A percentile compares a stretch with the other conserved stretches of the same genome.
Conservation (phyloP, 495 filamentous ascomycete genomes). For the Aspergillus conjunctus region DNA sequence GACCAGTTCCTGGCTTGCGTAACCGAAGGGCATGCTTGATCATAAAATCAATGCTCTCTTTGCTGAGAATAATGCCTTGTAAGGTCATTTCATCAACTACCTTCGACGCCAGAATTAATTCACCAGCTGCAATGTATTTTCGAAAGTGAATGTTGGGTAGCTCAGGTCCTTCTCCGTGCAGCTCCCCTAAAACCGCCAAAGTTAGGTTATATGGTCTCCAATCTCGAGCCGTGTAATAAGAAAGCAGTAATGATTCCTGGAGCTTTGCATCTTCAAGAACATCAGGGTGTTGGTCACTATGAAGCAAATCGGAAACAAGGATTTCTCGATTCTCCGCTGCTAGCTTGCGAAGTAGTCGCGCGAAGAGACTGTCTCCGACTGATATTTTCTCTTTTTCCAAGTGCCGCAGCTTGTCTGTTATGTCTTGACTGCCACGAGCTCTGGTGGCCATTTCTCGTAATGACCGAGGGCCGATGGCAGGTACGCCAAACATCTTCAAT, state of each 20-base stretch:
- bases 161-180: constrained; percentile 30
- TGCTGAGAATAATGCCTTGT: constrained; percentile 28
- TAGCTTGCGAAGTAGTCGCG: constrained; percentile 58
- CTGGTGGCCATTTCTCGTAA: constrained; percentile 70
- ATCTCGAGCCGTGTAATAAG: constrained; percentile 52
- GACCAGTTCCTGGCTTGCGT: constrained; percentile 34
- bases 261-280: constrained; percentile 62
- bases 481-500: constrained; percentile 64
- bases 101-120: constrained; percentile 37
- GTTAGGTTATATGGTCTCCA: constrained; percentile 57
- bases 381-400: constrained; percentile 61
- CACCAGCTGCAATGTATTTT: constrained; percentile 42
- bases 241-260: constrained; percentile 58
- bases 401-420: constrained; percentile 56
- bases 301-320: constrained; percentile 60
- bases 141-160: constrained; percentile 47
- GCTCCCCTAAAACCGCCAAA: constrained; percentile 48
- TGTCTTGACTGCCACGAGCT: constrained; percentile 52
- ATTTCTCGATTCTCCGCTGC: constrained; percentile 55
- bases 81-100: constrained; percentile 41
- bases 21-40: constrained; percentile 35
- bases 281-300: constrained; percentile 76
- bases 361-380: constrained; percentile 59
- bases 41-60: constrained; percentile 42
- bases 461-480: constrained; percentile 69